These are phyloP conservation scores for Paecilomyces formosus DNA, from an alignment of 2,329 filamentous ascomycete species.

Conservation along the genomic window DNA sequence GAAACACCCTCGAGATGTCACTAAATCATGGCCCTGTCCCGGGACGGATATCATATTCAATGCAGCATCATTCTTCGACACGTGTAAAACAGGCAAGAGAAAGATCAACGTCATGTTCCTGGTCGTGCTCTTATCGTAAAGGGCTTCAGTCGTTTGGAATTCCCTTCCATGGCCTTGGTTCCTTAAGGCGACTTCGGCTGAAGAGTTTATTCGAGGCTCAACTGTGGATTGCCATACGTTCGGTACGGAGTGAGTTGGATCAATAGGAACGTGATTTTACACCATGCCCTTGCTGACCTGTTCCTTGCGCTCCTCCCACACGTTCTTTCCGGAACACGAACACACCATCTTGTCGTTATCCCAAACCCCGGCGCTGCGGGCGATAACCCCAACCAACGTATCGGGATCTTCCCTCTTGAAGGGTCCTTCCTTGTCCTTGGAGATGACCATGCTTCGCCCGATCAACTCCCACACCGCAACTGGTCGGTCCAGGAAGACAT, in stretches of 20 bases:
- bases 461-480: constrained; percentile 96
- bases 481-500: constrained; percentile 70
- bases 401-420: constrained; percentile 68
- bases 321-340: constrained; percentile 93
- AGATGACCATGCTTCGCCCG: constrained; percentile 83
- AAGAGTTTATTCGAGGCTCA: not conserved
- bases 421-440: constrained; percentile 55
- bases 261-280: constrained; percentile 27
- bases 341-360: constrained; percentile 98
- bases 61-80: not conserved
- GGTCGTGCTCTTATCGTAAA: not conserved
- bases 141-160: not conserved
- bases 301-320: constrained; percentile 94
- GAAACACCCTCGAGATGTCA: not conserved
- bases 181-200: not conserved
- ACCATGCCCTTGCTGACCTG: constrained; percentile 87
- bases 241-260: not conserved
- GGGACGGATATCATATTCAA: not conserved
- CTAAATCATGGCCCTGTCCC: not conserved
- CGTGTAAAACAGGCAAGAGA: not conserved
- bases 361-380: constrained; percentile 94
- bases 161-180: not conserved
- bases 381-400: constrained; percentile 88
- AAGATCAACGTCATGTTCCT: not conserved
- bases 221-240: not conserved